Base-by-base conservation (phyloP, 352 stramenopile genomes). In the Porosira glacialis region DNA sequence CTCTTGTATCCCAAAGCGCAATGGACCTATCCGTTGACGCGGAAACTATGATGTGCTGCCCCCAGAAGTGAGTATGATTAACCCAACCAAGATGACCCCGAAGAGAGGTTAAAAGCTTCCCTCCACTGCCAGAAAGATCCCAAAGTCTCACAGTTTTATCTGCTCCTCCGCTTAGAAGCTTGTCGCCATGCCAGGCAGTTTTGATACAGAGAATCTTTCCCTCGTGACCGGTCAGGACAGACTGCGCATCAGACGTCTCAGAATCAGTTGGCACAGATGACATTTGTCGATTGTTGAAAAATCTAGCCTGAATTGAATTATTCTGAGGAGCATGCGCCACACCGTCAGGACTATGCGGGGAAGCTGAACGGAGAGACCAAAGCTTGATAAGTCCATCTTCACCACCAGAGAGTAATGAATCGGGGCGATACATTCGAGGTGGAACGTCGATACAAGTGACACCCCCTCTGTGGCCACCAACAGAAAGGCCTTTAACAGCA, bases 311-410 rank as follows among this genome's bases (percentile, higher is more conserved):
- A 21, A 75, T 41, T 26, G 69, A 55, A 26, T 68, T 68, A 26
- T 62, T 80, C 22, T 55, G 35, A 24, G 5, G 17, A 5, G 6
- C 6, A n/a, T 19, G 13, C n/a, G 45, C 51, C 38, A 51, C 75
- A 0, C 51, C 45, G 47, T 63, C 69, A 7, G 51, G 48, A 2
- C 52, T 27, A 43, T 39, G 41, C 30, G 36, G 52, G 11, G 38
- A 62, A 24, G 70, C 62, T 2, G 70, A 60, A 60, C 81, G 72
- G 13, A 92, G 50, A 13, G 70, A 86, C 85, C 85, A 92, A 1
- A 92, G 47, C 52, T 92, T 92, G 27, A 92, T 90, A 8, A 89
- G 71, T 17, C 85, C 85, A 68, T 92, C 85, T 39, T 84, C 78
- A 50, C 85, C 85, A 35, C 85, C 85, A 15, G 85, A 87, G 2